phyloP scores from a whole-genome alignment of 129 eudicot species.

The Smallanthus sonchifolius region DNA sequence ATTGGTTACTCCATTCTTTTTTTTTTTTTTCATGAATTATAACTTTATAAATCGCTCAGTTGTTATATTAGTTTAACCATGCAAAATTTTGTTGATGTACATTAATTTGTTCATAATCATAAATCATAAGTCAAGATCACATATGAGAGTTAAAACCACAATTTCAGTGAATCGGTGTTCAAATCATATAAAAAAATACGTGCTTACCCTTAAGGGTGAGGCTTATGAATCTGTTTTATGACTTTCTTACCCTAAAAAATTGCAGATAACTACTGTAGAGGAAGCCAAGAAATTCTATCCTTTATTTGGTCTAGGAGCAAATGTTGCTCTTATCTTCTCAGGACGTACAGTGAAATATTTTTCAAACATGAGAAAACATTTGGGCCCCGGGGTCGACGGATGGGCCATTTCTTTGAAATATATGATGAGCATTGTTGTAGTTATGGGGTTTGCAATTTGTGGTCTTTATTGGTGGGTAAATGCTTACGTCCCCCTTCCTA shows the following conservation, averaged over 20 bases:
- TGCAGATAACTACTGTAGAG: constrained; percentile 91
- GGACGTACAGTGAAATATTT: constrained; percentile 98
- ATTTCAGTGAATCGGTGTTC: background rate
- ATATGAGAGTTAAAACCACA: background rate
- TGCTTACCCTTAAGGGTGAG: background rate
- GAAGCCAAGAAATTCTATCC: constrained; percentile 98
- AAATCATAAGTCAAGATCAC: constrained; percentile 1
- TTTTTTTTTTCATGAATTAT: background rate
- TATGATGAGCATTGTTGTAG: constrained; percentile 95
- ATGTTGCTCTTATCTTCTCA: constrained; percentile 89
- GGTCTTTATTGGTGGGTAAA: constrained; percentile 97
- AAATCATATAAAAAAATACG: background rate
- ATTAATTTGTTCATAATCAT: background rate
- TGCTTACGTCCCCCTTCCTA: constrained; percentile 72
- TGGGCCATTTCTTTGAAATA: constrained; percentile 93
- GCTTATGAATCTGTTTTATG: constrained; percentile 6
- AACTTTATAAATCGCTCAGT: background rate
- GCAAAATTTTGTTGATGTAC: background rate
- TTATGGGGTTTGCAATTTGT: constrained; percentile 84
- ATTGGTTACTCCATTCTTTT: background rate
- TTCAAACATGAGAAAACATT: constrained; percentile 67
- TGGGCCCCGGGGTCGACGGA: constrained; percentile 98
- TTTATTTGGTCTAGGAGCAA: constrained; percentile 96
- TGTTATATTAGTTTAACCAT: background rate
- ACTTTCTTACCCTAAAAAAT: background rate